Conservation (phyloP, 208 protist genomes). For the Strigomonas oncopelti region DNA sequence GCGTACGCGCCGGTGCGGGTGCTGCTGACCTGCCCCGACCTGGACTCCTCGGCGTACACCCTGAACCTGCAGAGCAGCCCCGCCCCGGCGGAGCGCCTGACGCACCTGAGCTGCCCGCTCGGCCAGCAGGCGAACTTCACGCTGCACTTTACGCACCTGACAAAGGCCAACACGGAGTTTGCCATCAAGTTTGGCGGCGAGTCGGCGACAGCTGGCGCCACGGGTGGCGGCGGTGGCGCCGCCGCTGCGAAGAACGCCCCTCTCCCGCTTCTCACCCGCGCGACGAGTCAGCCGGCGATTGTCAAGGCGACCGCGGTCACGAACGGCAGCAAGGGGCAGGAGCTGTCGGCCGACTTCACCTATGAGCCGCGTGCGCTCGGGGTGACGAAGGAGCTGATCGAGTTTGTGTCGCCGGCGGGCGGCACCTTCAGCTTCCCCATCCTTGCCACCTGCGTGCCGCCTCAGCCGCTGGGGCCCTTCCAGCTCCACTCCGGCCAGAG, state of each 20-base stretch:
- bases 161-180: slow-evolving; percentile 81
- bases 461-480: slow-evolving; percentile 92
- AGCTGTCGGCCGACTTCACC: slow-evolving; percentile 87
- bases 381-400: slow-evolving; percentile 67
- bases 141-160: slow-evolving; percentile 73
- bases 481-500: slow-evolving; percentile 56
- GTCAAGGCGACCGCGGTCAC: slow-evolving; percentile 4
- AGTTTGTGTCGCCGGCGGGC: slow-evolving; percentile 74
- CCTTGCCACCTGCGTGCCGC: slow-evolving; percentile 77
- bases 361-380: slow-evolving; percentile 92
- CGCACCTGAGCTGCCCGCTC: slow-evolving; percentile 82
- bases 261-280: slow-evolving; percentile 19
- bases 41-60: slow-evolving; percentile 81
- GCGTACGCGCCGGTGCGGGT: slow-evolving; percentile 62
- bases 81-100: slow-evolving; percentile 60
- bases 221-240: slow-evolving; percentile 15
- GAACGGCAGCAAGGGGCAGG: slow-evolving; percentile 57
- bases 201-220: slow-evolving; percentile 23
- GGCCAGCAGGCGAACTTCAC: slow-evolving; percentile 69
- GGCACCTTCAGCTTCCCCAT: slow-evolving; percentile 92
- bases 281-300: background rate
- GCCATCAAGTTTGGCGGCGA: slow-evolving; percentile 51
- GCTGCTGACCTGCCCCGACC: slow-evolving; percentile 65
- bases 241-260: slow-evolving; percentile 23
- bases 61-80: slow-evolving; percentile 59